Base-by-base conservation (phyloP, 225 moss, liverwort and hornwort species). In the Bryum argenteum region DNA sequence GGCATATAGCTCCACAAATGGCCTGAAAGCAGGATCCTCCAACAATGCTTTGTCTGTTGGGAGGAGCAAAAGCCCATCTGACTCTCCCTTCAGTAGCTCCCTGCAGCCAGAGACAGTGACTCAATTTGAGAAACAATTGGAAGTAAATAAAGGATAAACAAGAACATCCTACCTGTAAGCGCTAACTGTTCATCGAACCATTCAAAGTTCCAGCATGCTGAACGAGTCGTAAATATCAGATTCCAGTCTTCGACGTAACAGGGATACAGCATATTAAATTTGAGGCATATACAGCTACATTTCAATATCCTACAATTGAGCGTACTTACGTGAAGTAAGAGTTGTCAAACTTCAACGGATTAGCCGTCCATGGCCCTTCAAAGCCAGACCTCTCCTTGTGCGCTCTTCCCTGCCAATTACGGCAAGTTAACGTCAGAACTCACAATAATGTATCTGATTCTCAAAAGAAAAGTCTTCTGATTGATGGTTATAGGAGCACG, bases 281-380 rank as follows among this genome's bases (percentile, higher is more conserved):
- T 37, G 8, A 71, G 17, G 39, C 58, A 37, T 33, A 61, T n/a
- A 62, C 62, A 56, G 41, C 12, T 51, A 11, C 39, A 51, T 55
- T 33, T 78, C 16, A 38, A 57, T 16, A 19, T 56, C 66, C 16
- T 23, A 14, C 9, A 71, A 82, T 21, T 10, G 9, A 37, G 13
- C 21, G 41, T 8, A 58, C 90, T 82, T 71, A 92, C 86, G 55
- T 53, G 41, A 94, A 97, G 79, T 97, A 97, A 9, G 86, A 82
- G 75, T 92, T 97, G 83, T 97, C 97, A 77, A 97, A 97, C 71
- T 97, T 91, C 54, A 97, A 83, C 65, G 97, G 94, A 39, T 90
- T 80, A 54, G 78, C 45, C 9, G 97, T 97, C 94, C 94, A 97
- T 47, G 97, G 80, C 47, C 97, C 97, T 65, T 97, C 97, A 75